Evolutionary conservation across 768 basidiomycete genomes (phyloP), one percentile per base, ranked within the genome.

Genomic region (Filobasidium wieringae): DNA sequence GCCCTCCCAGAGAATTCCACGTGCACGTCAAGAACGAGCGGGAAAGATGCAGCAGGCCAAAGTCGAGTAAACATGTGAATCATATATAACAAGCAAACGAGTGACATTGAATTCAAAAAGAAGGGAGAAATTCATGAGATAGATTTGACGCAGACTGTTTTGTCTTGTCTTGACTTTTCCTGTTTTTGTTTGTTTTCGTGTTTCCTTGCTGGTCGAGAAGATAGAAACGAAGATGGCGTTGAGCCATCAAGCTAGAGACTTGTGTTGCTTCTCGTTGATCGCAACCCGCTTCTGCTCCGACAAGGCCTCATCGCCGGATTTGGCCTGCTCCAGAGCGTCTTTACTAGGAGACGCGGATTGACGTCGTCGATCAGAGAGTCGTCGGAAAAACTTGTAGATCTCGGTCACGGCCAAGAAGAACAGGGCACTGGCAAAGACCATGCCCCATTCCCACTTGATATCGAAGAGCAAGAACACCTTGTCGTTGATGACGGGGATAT

Each of bases 361-460:
- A n/a, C n/a, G n/a, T 24, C 15, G 31, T 22, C 45, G 12, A 1
- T 57, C 55, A 14, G 17, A n/a, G 24, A 22, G 29, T 32, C 57
- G 49, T 29, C 57, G 47, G 34, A 26, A 49, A 30, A 58, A 66
- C 41, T 71, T 71, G 60, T 66, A 71, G n/a, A 59, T 7, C 52
- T 71, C 69, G 17, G 66, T 65, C 27, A 59, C 53, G 19, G 51
- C 62, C 8, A 71, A 52, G 52, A 66, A 69, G 36, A 68, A 59
- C 24, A 68, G 5, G 17, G 64, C 45, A 0, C 60, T 55, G n/a
- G 66, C 65, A 51, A 72, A 68, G 26, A 75, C 66, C 49, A 75
- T 61, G n/a, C 73, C 74, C 76, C 76, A 77, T 61, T 72, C 76
- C 76, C 72, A 75, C 9, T 64, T 64, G 50, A 75, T 67, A 1